Percentiles rank a stretch among this genome's conserved stretches.
Conservation (phyloP, 2,329 filamentous ascomycete species). For the Metarhizium rileyi region DNA sequence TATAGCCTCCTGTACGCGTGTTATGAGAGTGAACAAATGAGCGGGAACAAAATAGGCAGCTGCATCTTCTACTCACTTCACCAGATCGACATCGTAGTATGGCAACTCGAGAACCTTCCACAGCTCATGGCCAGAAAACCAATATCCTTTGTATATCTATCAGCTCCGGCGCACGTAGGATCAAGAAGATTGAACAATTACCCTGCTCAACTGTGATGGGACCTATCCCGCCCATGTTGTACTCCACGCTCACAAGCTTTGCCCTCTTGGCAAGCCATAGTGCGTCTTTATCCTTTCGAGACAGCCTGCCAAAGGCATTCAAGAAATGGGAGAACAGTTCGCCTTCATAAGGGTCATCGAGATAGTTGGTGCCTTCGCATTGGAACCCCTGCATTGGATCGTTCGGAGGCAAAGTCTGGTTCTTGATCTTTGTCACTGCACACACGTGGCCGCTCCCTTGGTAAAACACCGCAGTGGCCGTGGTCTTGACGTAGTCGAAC, state of each 20-base stretch:
- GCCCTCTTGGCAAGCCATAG: constrained; percentile 29
- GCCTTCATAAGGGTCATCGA: constrained; percentile 34
- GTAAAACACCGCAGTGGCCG: constrained; percentile 28
- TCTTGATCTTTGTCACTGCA: constrained; percentile 25
- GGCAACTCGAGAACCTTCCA: constrained; percentile 34
- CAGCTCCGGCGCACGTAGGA: neutral
- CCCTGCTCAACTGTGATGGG: constrained; percentile 32
- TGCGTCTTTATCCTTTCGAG: constrained; percentile 21
- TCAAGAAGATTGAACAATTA: constrained; percentile 3
- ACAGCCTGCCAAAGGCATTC: constrained; percentile 26
- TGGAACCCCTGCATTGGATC: constrained; percentile 21
- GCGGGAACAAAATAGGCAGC: neutral
- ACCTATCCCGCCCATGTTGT: constrained; percentile 24
- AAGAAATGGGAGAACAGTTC: constrained; percentile 32
- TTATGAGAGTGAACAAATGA: neutral
- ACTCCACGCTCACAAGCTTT: constrained; percentile 27
- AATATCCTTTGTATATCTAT: constrained; percentile 19
- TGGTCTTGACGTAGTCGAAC: constrained; percentile 30
- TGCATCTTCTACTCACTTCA: constrained; percentile 16
- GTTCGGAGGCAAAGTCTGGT: constrained; percentile 22
- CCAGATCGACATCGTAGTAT: constrained; percentile 30
- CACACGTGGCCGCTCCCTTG: constrained; percentile 27
- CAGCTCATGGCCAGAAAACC: constrained; percentile 31
- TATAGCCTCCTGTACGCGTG: constrained; percentile 21
- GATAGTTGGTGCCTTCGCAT: constrained; percentile 23